Base-by-base conservation (phyloP, 2,329 filamentous ascomycete genomes). In the Emergomyces pasteurianus region DNA sequence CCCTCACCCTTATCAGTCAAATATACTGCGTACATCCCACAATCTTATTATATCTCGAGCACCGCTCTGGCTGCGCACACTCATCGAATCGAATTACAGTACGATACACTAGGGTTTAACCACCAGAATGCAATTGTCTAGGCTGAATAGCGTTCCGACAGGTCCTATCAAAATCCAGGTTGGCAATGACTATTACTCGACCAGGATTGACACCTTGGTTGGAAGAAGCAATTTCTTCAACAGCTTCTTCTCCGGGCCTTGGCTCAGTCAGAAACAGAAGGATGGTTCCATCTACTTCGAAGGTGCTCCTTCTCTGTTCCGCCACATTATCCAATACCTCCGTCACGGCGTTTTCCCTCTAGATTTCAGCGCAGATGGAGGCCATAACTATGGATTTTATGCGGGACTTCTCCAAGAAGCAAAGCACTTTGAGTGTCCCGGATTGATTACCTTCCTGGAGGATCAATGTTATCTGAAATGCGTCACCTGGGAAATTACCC, bases 211-310 rank as follows among this genome's bases (percentile, higher is more conserved):
- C 23, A 60, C 60, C 6, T 28, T 61, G 28, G 38, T 23, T n/a
- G 57, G 58, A 34, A 61, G 23, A 58, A 63, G 62, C 46, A 31
- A 55, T 10, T 63, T 62, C 28, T 63, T 63, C 54, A 55, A 63
- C 40, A 42, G 46, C 7, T 58, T 52, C 23, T 62, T 63, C 31
- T 63, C 62, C 12, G 60, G 57, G 28, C 34, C n/a, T 10, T 62
- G 57, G 60, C 36, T 34, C 31, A 36, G 52, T 34, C 40, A 59
- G 2, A 60, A 52, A 23, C 46, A 58, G 42, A 53, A 63, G 3
- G 60, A 63, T 23, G 60, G 60, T 5, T 58, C 53, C 16, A 58
- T 63, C 28, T 62, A 59, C 31, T 53, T 63, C 38, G 62, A 63
- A n/a, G 58, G 50, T n/a, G 49, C 61, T 38, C n/a, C 34, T 14